Evolutionary conservation across 1,284 basidiomycete genomes (phyloP).

Genomic region (Vanrija humicola): DNA sequence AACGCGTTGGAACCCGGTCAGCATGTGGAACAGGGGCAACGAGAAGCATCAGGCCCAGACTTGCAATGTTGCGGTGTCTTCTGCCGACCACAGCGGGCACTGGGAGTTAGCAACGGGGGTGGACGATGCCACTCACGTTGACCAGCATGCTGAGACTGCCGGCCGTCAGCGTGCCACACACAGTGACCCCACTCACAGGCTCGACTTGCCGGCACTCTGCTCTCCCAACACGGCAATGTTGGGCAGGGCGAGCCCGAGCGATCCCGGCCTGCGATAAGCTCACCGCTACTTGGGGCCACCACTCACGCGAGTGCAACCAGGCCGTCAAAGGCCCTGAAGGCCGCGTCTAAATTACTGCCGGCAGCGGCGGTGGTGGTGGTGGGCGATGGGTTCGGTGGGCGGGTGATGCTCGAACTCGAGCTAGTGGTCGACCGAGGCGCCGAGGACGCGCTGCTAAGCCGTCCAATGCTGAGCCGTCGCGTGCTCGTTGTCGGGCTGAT

Average conservation of each 20-base stretch:
- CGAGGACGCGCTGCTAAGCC: too few species aligned
- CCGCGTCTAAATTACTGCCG: too few species aligned
- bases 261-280: too few species aligned
- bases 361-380: too few species aligned
- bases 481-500: too few species aligned
- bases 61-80: conserved; percentile 19
- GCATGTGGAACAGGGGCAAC: not conserved
- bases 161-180: not conserved
- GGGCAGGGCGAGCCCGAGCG: not conserved
- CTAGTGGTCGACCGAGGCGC: too few species aligned
- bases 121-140: conserved; percentile 5
- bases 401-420: too few species aligned
- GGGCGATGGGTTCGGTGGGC: too few species aligned
- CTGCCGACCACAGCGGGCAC: conserved; percentile 15
- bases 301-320: too few species aligned
- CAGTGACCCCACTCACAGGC: conserved; percentile 16
- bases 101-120: conserved; percentile 1
- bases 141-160: conserved; percentile 8
- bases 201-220: conserved; percentile 30
- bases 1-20: not conserved
- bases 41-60: not conserved
- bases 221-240: conserved; percentile 22
- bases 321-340: too few species aligned
- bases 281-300: too few species aligned
- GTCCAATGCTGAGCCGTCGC: too few species aligned